These are phyloP conservation scores for Papiliotrema flavescens DNA, from an alignment of 1,284 basidiomycete species.

Conservation along the genomic window DNA sequence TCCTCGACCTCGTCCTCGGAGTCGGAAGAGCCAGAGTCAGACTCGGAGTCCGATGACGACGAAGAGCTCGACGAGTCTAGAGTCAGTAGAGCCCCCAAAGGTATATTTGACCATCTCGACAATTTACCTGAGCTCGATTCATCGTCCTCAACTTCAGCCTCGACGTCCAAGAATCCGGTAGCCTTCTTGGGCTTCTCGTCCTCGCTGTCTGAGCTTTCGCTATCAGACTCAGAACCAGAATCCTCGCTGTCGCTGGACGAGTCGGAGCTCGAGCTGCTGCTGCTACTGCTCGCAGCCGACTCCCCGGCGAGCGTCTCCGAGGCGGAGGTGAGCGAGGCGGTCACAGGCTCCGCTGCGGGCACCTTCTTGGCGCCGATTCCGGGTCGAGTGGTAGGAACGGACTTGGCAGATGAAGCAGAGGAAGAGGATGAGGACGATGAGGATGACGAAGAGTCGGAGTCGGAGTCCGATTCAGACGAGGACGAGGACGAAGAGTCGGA, in stretches of 20 bases:
- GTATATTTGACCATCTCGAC: background rate
- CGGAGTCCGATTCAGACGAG: constrained; percentile 10
- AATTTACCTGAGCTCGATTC: constrained; percentile 3
- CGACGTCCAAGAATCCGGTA: constrained; percentile 25
- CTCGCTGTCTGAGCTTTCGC: constrained; percentile 1
- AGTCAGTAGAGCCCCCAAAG: background rate
- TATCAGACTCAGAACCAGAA: background rate
- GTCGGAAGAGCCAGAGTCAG: constrained; percentile 7
- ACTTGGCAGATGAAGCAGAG: background rate
- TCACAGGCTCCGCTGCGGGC: background rate
- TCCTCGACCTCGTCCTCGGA: constrained; percentile 4
- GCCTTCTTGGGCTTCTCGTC: constrained; percentile 1
- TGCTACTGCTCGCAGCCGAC: background rate
- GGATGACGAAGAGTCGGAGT: background rate
- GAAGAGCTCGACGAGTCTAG: constrained; percentile 3
- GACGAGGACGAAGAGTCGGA: constrained; percentile 18
- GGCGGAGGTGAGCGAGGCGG: constrained; percentile 1
- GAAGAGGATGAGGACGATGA: constrained; percentile 3
- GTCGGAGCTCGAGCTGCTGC: background rate
- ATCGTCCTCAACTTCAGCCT: constrained; percentile 19
- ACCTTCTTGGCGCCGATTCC: constrained; percentile 4
- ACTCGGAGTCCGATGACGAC: constrained; percentile 5
- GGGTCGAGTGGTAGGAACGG: background rate
- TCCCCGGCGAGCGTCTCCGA: constrained; percentile 1
- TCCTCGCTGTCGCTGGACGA: background rate